Conservation (phyloP, 2,329 filamentous ascomycete species). For the Cladophialophora yegresii region DNA sequence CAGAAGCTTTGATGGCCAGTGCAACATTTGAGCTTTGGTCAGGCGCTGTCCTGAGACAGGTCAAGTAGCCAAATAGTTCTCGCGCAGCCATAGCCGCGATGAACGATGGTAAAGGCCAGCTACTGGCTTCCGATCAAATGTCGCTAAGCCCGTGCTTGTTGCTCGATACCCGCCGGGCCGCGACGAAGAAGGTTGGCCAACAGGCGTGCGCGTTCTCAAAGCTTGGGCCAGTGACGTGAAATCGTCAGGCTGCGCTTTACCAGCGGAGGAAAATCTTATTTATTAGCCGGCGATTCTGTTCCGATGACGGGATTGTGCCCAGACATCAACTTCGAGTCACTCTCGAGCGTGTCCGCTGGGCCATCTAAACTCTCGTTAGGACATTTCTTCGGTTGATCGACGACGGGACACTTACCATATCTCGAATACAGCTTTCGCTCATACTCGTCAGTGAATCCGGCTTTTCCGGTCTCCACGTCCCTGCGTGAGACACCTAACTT, state of each 20-base stretch:
- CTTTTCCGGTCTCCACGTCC: constrained; percentile 61
- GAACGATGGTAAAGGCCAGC: not conserved
- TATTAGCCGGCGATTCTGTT: constrained; percentile 51
- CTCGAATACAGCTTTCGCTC: constrained; percentile 47
- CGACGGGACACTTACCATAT: constrained; percentile 42
- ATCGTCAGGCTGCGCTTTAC: not conserved
- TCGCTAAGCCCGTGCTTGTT: not conserved
- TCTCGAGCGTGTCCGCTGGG: constrained; percentile 56
- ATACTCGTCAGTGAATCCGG: constrained; percentile 48
- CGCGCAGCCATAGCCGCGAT: not conserved
- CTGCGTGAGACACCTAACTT: constrained; percentile 58
- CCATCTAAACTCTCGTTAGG: constrained; percentile 46
- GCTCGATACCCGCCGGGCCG: not conserved
- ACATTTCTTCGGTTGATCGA: not conserved
- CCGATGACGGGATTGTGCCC: constrained; percentile 52
- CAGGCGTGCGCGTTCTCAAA: not conserved
- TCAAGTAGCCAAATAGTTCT: not conserved
- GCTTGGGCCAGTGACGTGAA: not conserved
- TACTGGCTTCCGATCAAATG: not conserved
- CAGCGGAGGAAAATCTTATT: constrained; percentile 41
- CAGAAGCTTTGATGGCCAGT: constrained; percentile 4
- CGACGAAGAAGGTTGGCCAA: not conserved
- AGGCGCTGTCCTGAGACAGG: constrained; percentile 15
- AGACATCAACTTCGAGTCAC: constrained; percentile 50
- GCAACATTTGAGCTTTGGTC: constrained; percentile 15